Evolutionary conservation across 1,284 basidiomycete genomes (phyloP).

Genomic region (Anthracocystis walkeri): DNA sequence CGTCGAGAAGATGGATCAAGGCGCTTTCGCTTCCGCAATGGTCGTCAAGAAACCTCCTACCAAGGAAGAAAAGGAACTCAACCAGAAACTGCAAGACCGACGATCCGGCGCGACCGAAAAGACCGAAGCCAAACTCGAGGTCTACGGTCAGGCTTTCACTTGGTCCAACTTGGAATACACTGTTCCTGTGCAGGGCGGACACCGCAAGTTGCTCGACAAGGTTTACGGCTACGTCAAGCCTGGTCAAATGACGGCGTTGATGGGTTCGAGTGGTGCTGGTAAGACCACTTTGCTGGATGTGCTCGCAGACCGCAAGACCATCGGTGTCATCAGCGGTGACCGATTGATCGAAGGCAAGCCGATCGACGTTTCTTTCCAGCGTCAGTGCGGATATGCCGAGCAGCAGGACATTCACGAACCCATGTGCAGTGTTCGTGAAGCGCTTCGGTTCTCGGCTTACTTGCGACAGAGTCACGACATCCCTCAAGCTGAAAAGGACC

Average conservation of each 20-base stretch:
- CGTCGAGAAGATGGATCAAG: conserved; percentile 51
- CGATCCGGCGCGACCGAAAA: conserved; percentile 40
- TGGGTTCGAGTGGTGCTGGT: conserved; percentile 80
- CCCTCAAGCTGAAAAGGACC: conserved; percentile 79
- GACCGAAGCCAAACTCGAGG: conserved; percentile 58
- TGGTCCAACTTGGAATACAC: conserved; percentile 72
- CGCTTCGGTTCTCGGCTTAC: conserved; percentile 83
- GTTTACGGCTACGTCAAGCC: conserved; percentile 86
- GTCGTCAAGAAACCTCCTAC: conserved; percentile 60
- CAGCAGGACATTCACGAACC: conserved; percentile 87
- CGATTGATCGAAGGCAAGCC: conserved; percentile 81
- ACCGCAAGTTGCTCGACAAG: conserved; percentile 78
- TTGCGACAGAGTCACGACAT: conserved; percentile 81
- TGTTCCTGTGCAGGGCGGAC: conserved; percentile 73
- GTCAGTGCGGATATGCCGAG: conserved; percentile 76
- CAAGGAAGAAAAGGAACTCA: conserved; percentile 47
- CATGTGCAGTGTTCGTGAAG: conserved; percentile 85
- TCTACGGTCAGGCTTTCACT: conserved; percentile 67
- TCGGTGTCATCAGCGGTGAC: conserved; percentile 83
- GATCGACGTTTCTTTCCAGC: conserved; percentile 80
- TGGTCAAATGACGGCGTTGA: conserved; percentile 78
- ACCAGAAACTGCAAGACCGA: conserved; percentile 42
- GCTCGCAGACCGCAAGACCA: conserved; percentile 81
- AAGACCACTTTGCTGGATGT: conserved; percentile 79
- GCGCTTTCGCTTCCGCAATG: conserved; percentile 62